Evolutionary conservation across 2,329 filamentous ascomycete species (phyloP).

Genomic region (Ceratocystis smalleyi): DNA sequence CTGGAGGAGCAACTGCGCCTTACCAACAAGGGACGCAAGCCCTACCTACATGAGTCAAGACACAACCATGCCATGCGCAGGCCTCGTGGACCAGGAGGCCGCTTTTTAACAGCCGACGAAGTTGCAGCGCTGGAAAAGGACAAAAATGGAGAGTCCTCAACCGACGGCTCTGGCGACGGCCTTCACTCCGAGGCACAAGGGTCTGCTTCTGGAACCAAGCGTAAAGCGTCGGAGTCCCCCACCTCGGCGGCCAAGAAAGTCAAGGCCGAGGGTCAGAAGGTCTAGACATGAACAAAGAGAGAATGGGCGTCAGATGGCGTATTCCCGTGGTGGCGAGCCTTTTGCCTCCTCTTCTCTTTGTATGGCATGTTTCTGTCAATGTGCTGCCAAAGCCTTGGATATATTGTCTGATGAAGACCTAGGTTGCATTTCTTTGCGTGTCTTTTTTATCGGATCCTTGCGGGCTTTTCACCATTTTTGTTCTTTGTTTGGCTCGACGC

Average conservation of each 20-base stretch:
- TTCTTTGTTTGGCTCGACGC: slow-evolving; percentile 1
- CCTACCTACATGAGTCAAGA: slow-evolving; percentile 90
- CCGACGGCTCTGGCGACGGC: slow-evolving; percentile 17
- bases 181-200: slow-evolving; percentile 20
- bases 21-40: slow-evolving; percentile 89
- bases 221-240: slow-evolving; percentile 41
- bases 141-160: slow-evolving; percentile 22
- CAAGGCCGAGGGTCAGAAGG: slow-evolving; percentile 31
- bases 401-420: slow-evolving; percentile 11
- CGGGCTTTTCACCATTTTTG: background rate
- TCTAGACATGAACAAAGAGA: slow-evolving; percentile 18
- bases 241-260: slow-evolving; percentile 40
- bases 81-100: slow-evolving; percentile 80
- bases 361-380: background rate
- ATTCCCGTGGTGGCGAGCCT: background rate
- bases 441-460: slow-evolving; percentile 5
- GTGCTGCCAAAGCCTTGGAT: background rate
- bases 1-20: slow-evolving; percentile 82
- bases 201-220: slow-evolving; percentile 35
- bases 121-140: slow-evolving; percentile 45
- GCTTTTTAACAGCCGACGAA: slow-evolving; percentile 92
- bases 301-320: background rate
- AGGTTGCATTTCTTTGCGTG: slow-evolving; percentile 12
- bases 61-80: slow-evolving; percentile 97
- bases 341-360: background rate